phyloP scores from a whole-genome alignment of 129 eudicot genomes.

The Pulicaria dysenterica region DNA sequence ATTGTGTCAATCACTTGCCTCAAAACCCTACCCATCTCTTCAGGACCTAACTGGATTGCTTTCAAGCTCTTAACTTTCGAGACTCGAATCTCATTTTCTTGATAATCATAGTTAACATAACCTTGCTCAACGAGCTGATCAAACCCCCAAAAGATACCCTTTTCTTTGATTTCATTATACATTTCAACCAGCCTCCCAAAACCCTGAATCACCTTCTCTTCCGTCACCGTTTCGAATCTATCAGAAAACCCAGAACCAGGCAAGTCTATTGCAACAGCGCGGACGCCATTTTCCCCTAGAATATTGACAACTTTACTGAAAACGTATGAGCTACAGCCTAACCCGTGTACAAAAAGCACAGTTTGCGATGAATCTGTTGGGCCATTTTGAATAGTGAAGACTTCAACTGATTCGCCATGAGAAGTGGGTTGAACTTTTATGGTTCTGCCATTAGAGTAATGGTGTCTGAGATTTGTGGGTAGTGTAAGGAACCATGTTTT shows the following conservation, averaged over 20 bases:
- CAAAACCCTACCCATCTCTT: slow-evolving; percentile 78
- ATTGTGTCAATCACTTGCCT: slow-evolving; percentile 71
- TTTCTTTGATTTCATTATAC: slow-evolving; percentile 69
- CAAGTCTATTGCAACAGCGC: slow-evolving; percentile 60
- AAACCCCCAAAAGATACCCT: slow-evolving; percentile 94
- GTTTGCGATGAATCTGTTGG: slow-evolving; percentile 38
- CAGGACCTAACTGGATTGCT: slow-evolving; percentile 62
- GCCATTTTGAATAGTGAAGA: slow-evolving; percentile 65
- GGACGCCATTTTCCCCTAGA: slow-evolving; percentile 50
- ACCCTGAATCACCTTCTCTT: slow-evolving; percentile 50
- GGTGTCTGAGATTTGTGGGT: slow-evolving; percentile 60
- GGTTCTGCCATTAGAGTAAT: slow-evolving; percentile 69
- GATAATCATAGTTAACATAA: slow-evolving; percentile 56
- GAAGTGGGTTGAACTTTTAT: slow-evolving; percentile 64
- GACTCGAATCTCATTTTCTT: slow-evolving; percentile 44
- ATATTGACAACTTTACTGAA: slow-evolving; percentile 48
- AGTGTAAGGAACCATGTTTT: slow-evolving; percentile 74
- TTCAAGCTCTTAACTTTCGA: slow-evolving; percentile 41
- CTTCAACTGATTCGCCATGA: slow-evolving; percentile 55
- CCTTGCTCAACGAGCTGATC: slow-evolving; percentile 92
- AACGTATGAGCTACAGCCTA: slow-evolving; percentile 67
- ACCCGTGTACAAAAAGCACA: slow-evolving; percentile 72
- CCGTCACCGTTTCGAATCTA: slow-evolving; percentile 47
- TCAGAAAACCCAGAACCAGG: slow-evolving; percentile 96
- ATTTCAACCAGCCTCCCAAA: slow-evolving; percentile 53